phyloP scores from a whole-genome alignment of 2,329 filamentous ascomycete genomes.

The Talaromyces sp. region DNA sequence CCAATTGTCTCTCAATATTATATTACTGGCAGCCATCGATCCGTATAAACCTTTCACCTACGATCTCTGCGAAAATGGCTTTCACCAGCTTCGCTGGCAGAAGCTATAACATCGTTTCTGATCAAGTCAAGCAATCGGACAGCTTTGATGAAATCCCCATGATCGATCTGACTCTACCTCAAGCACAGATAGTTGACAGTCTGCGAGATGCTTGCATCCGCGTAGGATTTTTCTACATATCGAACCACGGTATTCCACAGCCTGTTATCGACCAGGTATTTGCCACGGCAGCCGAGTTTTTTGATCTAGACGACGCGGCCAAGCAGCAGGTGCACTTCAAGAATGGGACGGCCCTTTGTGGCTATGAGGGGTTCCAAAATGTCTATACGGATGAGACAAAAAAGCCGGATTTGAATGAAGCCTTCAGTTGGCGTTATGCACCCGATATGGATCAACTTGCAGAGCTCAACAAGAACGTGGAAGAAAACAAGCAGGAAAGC shows the following conservation, averaged over 20 bases:
- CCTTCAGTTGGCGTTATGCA: slow-evolving; percentile 13
- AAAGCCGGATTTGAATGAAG: slow-evolving; percentile 11
- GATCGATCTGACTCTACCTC: slow-evolving; percentile 38
- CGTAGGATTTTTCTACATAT: slow-evolving; percentile 43
- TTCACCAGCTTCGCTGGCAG: slow-evolving; percentile 9
- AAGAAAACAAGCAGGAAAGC: neutral
- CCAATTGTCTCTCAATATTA: neutral
- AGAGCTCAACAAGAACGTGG: neutral
- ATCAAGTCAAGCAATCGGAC: slow-evolving; percentile 4
- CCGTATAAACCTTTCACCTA: neutral
- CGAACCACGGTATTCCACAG: slow-evolving; percentile 7
- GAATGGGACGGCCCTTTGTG: slow-evolving; percentile 1
- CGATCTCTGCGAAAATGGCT: neutral
- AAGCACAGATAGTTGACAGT: slow-evolving; percentile 36
- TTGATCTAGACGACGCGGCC: slow-evolving; percentile 20
- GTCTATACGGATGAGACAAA: slow-evolving; percentile 6
- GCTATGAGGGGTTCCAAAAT: slow-evolving; percentile 7
- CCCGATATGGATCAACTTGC: slow-evolving; percentile 2
- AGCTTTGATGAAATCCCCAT: slow-evolving; percentile 32
- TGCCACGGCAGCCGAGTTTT: slow-evolving; percentile 20
- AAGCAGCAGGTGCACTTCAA: slow-evolving; percentile 6
- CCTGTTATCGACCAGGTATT: slow-evolving; percentile 5
- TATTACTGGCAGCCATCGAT: neutral
- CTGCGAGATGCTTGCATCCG: slow-evolving; percentile 31
- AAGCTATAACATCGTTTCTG: slow-evolving; percentile 4